Evolutionary conservation across 2,329 filamentous ascomycete species (phyloP), one percentile per base, ranked within the genome.

Genomic region (Talaromyces sp.): DNA sequence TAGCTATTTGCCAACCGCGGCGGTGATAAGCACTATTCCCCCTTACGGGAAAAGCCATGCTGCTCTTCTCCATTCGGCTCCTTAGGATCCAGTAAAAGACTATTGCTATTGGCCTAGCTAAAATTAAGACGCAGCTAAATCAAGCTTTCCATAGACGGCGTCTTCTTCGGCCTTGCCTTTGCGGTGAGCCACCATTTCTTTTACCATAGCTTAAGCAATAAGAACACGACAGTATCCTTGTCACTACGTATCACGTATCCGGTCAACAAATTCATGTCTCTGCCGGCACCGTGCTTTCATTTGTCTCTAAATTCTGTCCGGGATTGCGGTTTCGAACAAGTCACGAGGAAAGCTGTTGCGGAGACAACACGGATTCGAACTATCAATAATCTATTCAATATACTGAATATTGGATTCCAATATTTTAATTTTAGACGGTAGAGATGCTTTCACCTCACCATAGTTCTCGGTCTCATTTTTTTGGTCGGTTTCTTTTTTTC

Each of bases 401-500:
- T 50, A 5, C 18, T 60, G 16, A n/a, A 27, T 30, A 60, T 50
- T 56, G 40, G 50, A 6, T 36, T 34, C 16, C 18, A 47, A 31
- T 60, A 28, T 14, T 36, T 60, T 50, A 34, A 18, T 30, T 53
- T 42, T 16, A 40, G 10, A 16, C 14, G 36, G 6, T 60, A 51
- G 51, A 56, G 28, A 14, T 27, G 28, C 5, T 50, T 60, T 50
- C 30, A n/a, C n/a, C 18, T 55, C n/a, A 34, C n/a, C 6, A 55
- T 60, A 51, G 27, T 34, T n/a, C 33, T 55, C 1, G 28, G 36
- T n/a, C 16, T 47, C 34, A 33, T 60, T 10, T 60, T 23, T 47
- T 55, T 60, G 51, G 58, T 60, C 36, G 55, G 51, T 47, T 16
- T 23, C 9, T 56, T 28, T 42, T n/a, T 31, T 54, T 36, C 34